phyloP scores from a whole-genome alignment of 2,329 filamentous ascomycete genomes.

The Cercospora zeina region DNA sequence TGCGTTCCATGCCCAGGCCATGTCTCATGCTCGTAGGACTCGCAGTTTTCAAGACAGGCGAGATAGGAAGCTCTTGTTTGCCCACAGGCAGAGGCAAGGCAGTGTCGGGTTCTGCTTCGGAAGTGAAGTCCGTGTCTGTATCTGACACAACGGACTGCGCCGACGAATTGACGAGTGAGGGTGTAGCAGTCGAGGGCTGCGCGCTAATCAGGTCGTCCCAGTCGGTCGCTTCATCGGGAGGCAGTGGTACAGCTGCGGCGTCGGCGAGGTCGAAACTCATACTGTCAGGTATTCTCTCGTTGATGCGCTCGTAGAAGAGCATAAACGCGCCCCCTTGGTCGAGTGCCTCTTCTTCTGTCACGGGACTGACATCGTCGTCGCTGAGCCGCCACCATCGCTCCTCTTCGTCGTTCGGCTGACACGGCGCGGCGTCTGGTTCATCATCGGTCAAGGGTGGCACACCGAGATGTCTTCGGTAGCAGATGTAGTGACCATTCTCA shows the following conservation, averaged over 20 bases:
- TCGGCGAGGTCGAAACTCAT: constrained; percentile 9
- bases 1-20: constrained; percentile 8
- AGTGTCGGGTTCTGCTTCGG: constrained; percentile 2
- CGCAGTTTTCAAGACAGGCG: constrained; percentile 14
- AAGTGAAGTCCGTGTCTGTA: constrained; percentile 21
- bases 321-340: constrained; percentile 86
- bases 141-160: constrained; percentile 27
- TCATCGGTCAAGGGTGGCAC: constrained; percentile 31
- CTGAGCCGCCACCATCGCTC: constrained; percentile 87
- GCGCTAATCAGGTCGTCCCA: constrained; percentile 21
- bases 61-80: constrained; percentile 7
- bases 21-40: constrained; percentile 11
- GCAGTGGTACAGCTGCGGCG: constrained; percentile 25
- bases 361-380: constrained; percentile 77
- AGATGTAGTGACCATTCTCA: constrained; percentile 94
- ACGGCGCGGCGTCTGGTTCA: constrained; percentile 24
- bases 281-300: background rate
- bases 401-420: constrained; percentile 29
- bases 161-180: constrained; percentile 26
- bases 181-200: constrained; percentile 20
- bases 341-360: constrained; percentile 71
- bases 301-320: constrained; percentile 81
- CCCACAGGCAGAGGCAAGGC: background rate
- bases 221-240: constrained; percentile 26
- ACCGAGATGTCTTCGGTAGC: constrained; percentile 70